Percentiles rank a stretch among this genome's conserved stretches.
These are phyloP conservation scores for Phaeotremella fagi DNA, from an alignment of 768 basidiomycete species.

Conservation along the genomic window DNA sequence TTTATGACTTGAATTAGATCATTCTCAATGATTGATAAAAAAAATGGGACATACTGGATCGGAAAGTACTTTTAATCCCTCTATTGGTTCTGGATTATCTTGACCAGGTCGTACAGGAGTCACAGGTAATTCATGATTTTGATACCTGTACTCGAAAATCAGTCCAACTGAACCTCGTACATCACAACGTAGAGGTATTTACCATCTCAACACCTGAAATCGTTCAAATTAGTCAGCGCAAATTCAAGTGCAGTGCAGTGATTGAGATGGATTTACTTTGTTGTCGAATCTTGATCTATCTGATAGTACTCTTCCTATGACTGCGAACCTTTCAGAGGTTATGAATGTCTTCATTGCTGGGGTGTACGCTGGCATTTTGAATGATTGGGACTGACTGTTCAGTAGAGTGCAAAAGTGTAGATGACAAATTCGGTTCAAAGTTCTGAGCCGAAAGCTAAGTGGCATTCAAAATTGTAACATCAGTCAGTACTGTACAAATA, in stretches of 20 bases:
- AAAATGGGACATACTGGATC: conserved; percentile 21
- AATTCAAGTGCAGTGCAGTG: too few species aligned
- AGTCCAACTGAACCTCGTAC: neutral
- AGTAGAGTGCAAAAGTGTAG: too few species aligned
- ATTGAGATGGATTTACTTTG: conserved; percentile 40
- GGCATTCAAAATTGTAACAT: too few species aligned
- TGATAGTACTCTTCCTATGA: conserved; percentile 34
- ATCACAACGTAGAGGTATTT: too few species aligned
- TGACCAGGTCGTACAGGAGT: conserved; percentile 29
- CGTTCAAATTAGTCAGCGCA: too few species aligned
- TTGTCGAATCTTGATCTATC: conserved; percentile 36
- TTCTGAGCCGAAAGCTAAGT: too few species aligned
- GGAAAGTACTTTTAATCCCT: conserved; percentile 21
- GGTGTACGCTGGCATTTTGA: conserved; percentile 6
- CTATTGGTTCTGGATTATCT: conserved; percentile 6
- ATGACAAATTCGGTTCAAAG: too few species aligned
- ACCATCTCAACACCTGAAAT: conserved; percentile 35
- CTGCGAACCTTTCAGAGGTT: conserved; percentile 30
- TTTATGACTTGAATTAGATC: neutral
- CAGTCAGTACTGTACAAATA: too few species aligned
- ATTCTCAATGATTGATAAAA: neutral
- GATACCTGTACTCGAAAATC: conserved; percentile 21
- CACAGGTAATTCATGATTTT: conserved; percentile 21
- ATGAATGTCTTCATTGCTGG: conserved; percentile 39
- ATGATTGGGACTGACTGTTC: too few species aligned